Conservation (phyloP, 2,329 filamentous ascomycete genomes). For the Colletotrichum navitas region DNA sequence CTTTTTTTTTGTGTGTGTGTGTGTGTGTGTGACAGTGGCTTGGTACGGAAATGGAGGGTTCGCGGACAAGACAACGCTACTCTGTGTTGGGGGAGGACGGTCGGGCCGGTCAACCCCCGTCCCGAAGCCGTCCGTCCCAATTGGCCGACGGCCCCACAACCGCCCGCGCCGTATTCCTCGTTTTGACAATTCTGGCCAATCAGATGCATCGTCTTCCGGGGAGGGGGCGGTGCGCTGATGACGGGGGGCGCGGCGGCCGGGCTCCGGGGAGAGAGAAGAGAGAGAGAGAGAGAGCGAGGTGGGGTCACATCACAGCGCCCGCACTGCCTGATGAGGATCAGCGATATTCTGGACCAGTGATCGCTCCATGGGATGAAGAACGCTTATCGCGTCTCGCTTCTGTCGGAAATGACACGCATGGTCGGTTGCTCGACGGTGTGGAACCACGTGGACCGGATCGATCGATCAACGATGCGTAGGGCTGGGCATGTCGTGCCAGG, state of each 20-base stretch:
- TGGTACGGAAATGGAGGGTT: not conserved
- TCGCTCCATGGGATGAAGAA: not conserved
- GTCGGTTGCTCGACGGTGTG: not conserved
- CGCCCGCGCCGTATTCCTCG: slow-evolving; percentile 23
- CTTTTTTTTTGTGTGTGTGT: no score
- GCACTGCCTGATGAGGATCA: slow-evolving; percentile 10
- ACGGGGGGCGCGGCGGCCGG: not conserved
- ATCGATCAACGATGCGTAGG: not conserved
- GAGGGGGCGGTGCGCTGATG: not conserved
- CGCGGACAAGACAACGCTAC: not conserved
- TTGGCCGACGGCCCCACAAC: slow-evolving; percentile 19
- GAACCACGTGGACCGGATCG: no score
- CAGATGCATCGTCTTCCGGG: not conserved
- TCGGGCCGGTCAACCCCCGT: not conserved
- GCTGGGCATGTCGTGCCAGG: not conserved
- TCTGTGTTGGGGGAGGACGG: not conserved
- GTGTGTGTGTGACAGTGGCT: not conserved
- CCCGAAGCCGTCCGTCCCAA: not conserved
- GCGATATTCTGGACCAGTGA: not conserved
- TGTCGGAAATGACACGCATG: slow-evolving; percentile 1
- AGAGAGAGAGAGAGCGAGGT: not conserved
- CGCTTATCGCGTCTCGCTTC: slow-evolving; percentile 7
- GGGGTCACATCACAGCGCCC: not conserved
- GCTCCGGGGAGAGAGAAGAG: no score
- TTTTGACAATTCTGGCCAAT: slow-evolving; percentile 4